These are phyloP conservation scores for Dryadomyces sulphureus DNA, from an alignment of 2,329 filamentous ascomycete genomes.

Conservation along the genomic window DNA sequence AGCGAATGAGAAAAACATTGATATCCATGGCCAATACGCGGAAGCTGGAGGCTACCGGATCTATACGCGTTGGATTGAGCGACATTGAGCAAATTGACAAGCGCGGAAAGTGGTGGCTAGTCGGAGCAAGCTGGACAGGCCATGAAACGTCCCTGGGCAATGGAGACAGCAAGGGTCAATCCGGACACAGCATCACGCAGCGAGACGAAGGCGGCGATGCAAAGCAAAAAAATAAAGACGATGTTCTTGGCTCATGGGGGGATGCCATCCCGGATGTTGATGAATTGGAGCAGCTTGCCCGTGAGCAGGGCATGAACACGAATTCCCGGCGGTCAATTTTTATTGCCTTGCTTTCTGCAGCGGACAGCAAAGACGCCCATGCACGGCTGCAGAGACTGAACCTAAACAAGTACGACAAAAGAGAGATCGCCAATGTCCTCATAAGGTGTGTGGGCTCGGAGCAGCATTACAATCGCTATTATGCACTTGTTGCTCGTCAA, in stretches of 20 bases:
- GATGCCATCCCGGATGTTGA: slow-evolving; percentile 52
- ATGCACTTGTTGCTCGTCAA: slow-evolving; percentile 67
- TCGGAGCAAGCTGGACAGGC: slow-evolving; percentile 78
- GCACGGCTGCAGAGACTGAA: slow-evolving; percentile 65
- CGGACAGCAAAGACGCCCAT: slow-evolving; percentile 72
- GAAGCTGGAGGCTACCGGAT: slow-evolving; percentile 59
- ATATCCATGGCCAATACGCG: slow-evolving; percentile 52
- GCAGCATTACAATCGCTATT: slow-evolving; percentile 80
- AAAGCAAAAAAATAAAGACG: slow-evolving; percentile 16
- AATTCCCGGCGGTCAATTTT: slow-evolving; percentile 85
- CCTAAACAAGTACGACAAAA: slow-evolving; percentile 72
- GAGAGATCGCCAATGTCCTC: slow-evolving; percentile 76
- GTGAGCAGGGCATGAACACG: slow-evolving; percentile 74
- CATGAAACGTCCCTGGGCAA: slow-evolving; percentile 15
- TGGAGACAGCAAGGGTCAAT: slow-evolving; percentile 4
- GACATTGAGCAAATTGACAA: slow-evolving; percentile 77
- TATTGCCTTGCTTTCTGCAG: slow-evolving; percentile 72
- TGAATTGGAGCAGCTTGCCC: slow-evolving; percentile 43
- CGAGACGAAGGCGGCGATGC: slow-evolving; percentile 13
- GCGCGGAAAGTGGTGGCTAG: slow-evolving; percentile 95
- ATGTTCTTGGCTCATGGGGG: slow-evolving; percentile 22
- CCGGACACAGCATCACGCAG: slow-evolving; percentile 4
- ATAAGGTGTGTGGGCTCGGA: slow-evolving; percentile 79
- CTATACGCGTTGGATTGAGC: slow-evolving; percentile 63
- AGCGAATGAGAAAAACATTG: slow-evolving; percentile 77